Conservation (phyloP, 2,329 filamentous ascomycete genomes). For the Incumbomyces delicatus region DNA sequence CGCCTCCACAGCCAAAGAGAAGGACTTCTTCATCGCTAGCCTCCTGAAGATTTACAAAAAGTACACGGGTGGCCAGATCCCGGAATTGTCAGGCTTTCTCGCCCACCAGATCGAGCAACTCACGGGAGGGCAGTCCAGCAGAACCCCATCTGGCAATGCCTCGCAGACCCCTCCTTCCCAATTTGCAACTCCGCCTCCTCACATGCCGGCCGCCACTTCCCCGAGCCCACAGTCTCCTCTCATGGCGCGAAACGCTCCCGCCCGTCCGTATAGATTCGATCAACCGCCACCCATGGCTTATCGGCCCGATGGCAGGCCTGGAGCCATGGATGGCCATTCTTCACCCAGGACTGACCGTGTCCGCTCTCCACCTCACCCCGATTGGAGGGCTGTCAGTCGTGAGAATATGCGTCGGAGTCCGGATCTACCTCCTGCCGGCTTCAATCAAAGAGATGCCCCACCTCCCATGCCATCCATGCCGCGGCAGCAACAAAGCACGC, state of each 20-base stretch:
- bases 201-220: constrained; percentile 8
- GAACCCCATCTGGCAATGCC: constrained; percentile 14
- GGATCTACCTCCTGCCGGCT: background rate
- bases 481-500: background rate
- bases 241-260: constrained; percentile 3
- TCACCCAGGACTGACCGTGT: constrained; percentile 7
- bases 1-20: constrained; percentile 85
- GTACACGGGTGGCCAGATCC: constrained; percentile 78
- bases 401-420: constrained; percentile 3
- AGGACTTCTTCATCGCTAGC: constrained; percentile 96
- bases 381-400: constrained; percentile 1
- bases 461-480: constrained; percentile 5
- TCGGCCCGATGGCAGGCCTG: constrained; percentile 8
- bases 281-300: constrained; percentile 1
- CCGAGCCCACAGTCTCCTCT: constrained; percentile 15
- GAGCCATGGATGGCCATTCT: constrained; percentile 11
- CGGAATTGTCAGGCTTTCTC: constrained; percentile 74
- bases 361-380: constrained; percentile 2
- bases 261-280: constrained; percentile 9
- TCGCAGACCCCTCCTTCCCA: constrained; percentile 10
- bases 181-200: constrained; percentile 6
- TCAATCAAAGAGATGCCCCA: background rate
- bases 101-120: constrained; percentile 67
- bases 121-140: constrained; percentile 37
- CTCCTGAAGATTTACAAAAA: constrained; percentile 94